phyloP scores from a whole-genome alignment of 805 yeast species.

The Saccharomycodes ludwigii region DNA sequence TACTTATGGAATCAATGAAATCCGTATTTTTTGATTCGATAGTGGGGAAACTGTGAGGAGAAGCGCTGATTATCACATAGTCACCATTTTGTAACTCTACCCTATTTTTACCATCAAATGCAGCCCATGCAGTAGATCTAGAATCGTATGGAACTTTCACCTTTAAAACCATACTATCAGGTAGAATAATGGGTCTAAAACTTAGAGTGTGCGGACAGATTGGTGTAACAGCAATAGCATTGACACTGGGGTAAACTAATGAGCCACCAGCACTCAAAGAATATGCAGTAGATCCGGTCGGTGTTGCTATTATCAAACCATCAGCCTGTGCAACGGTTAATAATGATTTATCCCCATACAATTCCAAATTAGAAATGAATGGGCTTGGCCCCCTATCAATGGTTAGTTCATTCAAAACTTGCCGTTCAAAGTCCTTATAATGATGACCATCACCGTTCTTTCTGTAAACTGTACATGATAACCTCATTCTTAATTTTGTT shows the following conservation, averaged over 20 bases:
- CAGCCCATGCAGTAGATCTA: conserved; percentile 90
- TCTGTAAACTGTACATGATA: conserved; percentile 63
- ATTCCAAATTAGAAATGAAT: conserved; percentile 75
- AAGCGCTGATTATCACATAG: conserved; percentile 72
- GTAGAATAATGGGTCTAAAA: conserved; percentile 82
- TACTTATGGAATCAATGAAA: conserved; percentile 71
- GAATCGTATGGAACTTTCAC: conserved; percentile 75
- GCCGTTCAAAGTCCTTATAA: conserved; percentile 41
- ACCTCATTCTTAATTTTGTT: conserved; percentile 74
- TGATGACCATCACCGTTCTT: conserved; percentile 28
- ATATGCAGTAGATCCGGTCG: conserved; percentile 94
- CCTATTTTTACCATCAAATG: conserved; percentile 87
- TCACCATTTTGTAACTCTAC: conserved; percentile 75
- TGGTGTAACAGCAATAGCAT: conserved; percentile 87
- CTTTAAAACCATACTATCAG: conserved; percentile 81
- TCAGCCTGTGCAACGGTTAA: conserved; percentile 90
- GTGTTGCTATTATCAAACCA: conserved; percentile 85
- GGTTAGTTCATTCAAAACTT: conserved; percentile 80
- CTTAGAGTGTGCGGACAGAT: conserved; percentile 93
- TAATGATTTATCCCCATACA: conserved; percentile 77
- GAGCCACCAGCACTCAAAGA: conserved; percentile 94
- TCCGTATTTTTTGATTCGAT: conserved; percentile 64
- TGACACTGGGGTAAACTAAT: conserved; percentile 85
- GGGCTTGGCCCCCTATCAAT: conserved; percentile 93
- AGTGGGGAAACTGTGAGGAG: conserved; percentile 90